These are phyloP conservation scores for Ramaria sp. DNA, from an alignment of 768 basidiomycete genomes.

Conservation along the genomic window DNA sequence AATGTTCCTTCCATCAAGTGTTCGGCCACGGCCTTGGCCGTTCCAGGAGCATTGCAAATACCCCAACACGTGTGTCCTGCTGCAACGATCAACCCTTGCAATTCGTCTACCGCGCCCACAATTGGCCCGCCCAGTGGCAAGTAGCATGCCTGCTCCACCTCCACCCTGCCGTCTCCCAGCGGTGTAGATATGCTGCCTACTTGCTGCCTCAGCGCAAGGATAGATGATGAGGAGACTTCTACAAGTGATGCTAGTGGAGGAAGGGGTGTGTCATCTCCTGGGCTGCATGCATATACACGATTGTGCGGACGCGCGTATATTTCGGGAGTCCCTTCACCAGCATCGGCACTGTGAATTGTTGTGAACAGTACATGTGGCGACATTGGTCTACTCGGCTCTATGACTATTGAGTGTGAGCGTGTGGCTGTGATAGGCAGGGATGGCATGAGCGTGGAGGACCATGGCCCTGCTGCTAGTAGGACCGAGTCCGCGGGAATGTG, in stretches of 20 bases:
- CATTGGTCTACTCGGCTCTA: constrained; percentile 34
- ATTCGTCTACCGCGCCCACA: constrained; percentile 46
- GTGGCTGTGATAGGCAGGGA: constrained; percentile 48
- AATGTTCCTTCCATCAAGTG: constrained; percentile 51
- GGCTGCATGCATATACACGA: constrained; percentile 71
- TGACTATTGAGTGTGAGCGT: constrained; percentile 65
- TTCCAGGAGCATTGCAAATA: constrained; percentile 77
- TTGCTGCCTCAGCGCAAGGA: constrained; percentile 42
- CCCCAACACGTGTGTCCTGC: constrained; percentile 81
- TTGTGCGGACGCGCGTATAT: constrained; percentile 63
- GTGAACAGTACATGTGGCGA: constrained; percentile 80
- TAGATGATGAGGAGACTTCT: constrained; percentile 41
- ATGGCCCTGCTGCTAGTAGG: constrained; percentile 77
- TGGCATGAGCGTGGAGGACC: constrained; percentile 57
- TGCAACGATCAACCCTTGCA: constrained; percentile 59
- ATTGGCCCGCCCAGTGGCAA: constrained; percentile 70
- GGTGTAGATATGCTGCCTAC: constrained; percentile 53
- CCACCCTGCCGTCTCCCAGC: constrained; percentile 42
- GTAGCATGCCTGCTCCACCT: constrained; percentile 63
- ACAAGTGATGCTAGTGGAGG: constrained; percentile 69
- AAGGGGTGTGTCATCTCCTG: constrained; percentile 62
- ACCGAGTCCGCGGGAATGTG: constrained; percentile 54
- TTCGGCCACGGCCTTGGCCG: constrained; percentile 63
- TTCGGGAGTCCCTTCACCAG: constrained; percentile 37
- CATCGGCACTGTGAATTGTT: constrained; percentile 41